A percentile compares a stretch with the other conserved stretches of the same genome.
These are phyloP conservation scores for Tolypocladium tundrense DNA, from an alignment of 2,329 filamentous ascomycete species.

Conservation along the genomic window DNA sequence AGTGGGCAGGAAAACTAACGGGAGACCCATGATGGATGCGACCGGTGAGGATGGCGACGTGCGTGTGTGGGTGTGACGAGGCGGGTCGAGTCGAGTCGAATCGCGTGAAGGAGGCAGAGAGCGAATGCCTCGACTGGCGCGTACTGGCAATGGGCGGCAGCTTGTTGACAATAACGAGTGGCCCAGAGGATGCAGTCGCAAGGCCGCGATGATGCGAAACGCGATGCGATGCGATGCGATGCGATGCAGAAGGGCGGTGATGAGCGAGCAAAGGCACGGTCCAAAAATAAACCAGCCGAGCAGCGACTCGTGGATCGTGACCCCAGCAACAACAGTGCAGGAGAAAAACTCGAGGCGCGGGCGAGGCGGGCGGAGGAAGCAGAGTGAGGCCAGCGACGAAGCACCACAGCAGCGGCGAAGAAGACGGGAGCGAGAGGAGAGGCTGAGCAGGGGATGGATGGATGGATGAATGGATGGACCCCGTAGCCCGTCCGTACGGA, in stretches of 20 bases:
- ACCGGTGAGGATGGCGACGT: background rate
- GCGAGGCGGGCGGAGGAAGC: background rate
- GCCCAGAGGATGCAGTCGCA: background rate
- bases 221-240: background rate
- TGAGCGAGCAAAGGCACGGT: background rate
- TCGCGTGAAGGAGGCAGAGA: background rate
- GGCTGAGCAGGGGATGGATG: background rate
- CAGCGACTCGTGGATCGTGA: background rate
- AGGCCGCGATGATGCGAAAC: background rate
- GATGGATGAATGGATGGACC: background rate
- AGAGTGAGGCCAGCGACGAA: background rate
- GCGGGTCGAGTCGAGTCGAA: background rate
- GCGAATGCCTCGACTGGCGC: background rate
- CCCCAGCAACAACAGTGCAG: background rate
- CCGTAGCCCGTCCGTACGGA: too few species aligned
- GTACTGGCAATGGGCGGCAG: background rate
- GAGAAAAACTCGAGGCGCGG: background rate
- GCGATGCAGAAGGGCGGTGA: background rate
- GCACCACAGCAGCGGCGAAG: background rate
- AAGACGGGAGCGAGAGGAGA: background rate
- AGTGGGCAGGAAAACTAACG: slow-evolving; percentile 26
- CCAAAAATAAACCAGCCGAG: background rate
- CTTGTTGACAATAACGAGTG: background rate
- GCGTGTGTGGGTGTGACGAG: background rate
- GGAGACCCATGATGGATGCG: slow-evolving; percentile 31